A percentile compares a stretch with the other conserved stretches of the same genome.
Conservation (phyloP, 306 rosid species). For the Vachellia pachyceras region DNA sequence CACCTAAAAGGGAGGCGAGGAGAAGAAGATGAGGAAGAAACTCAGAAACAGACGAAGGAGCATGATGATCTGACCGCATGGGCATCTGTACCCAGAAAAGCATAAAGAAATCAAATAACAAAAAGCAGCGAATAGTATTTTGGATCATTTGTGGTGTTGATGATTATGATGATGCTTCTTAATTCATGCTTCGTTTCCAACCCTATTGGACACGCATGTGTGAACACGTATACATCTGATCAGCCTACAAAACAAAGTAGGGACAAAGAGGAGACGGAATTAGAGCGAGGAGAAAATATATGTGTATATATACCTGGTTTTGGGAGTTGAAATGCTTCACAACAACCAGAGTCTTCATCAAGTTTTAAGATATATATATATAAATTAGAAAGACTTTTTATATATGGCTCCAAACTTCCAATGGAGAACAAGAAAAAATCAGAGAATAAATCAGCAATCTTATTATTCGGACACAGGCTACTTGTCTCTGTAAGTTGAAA, state of each 20-base stretch:
- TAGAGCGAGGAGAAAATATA: not conserved
- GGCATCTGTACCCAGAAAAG: not conserved
- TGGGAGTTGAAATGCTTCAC: slow-evolving; percentile 30
- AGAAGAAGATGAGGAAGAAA: slow-evolving; percentile 3
- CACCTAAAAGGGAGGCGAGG: not conserved
- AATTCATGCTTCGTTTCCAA: slow-evolving; percentile 12
- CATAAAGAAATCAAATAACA: not conserved
- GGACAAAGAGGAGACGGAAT: not conserved
- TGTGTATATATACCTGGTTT: slow-evolving; percentile 29
- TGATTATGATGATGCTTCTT: slow-evolving; percentile 7
- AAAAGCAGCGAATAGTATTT: not conserved
- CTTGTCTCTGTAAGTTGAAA: slow-evolving; percentile 45
- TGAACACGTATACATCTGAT: slow-evolving; percentile 31
- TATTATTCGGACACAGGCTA: slow-evolving; percentile 22
- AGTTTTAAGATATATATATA: not conserved
- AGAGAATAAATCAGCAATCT: not conserved
- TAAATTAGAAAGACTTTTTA: slow-evolving; percentile 22
- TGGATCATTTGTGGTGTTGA: slow-evolving; percentile 19
- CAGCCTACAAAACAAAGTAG: not conserved
- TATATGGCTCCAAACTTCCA: not conserved
- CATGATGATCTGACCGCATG: not conserved
- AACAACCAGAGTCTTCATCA: slow-evolving; percentile 5
- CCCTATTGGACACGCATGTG: slow-evolving; percentile 9
- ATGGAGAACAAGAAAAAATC: not conserved
- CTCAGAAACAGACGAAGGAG: slow-evolving; percentile 4